Evolutionary conservation across 2,329 filamentous ascomycete genomes (phyloP), one percentile per base, ranked within the genome.

Genomic region (Colletotrichum tropicicola): DNA sequence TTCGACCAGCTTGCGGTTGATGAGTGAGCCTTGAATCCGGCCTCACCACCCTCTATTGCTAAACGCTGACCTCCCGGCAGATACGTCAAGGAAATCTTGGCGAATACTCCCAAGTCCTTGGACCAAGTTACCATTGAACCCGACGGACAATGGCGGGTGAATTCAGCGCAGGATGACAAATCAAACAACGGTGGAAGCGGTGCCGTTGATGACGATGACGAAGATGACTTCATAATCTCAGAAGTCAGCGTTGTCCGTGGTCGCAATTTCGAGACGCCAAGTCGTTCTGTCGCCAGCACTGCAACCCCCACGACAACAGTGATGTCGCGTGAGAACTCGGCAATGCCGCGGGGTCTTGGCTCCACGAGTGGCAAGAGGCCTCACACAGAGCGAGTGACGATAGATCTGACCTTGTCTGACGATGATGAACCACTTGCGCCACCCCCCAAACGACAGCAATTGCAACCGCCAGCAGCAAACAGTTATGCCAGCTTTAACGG

Each of bases 91-190:
- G 92, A 97, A 68, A 98, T 99, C 58, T 80, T 99, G 25, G 83
- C 87, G 59, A 89, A 87, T 32, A 97, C 95, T 0, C 79, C 89
- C 0, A 84, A 83, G 41, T 89, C 87, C 19, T 83, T 91, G 0
- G 94, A 98, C 60, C 92, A 97, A 70, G 94, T 98, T 25, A 94
- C 91, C 1, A 93, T 99, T 43, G 93, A 98, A 71, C 93, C 95
- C 1, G 86, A 94, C 69, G 96, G 95, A 3, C 83, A 85, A 70
- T 99, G 96, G 96, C 77, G 77, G 52, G 73, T 76, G 7, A 80
- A 81, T 44, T 72, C 72, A 9, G 70, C 73, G 4, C 78, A 79
- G 6, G 73, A 77, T 7, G 74, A 74, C 23, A 51, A 47, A 35
- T 41, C 59, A n/a, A 30, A 39, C 32, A 67, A 62, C 19, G 48